Conservation (phyloP, 352 stramenopile genomes). For the Blastocystis sp. region DNA sequence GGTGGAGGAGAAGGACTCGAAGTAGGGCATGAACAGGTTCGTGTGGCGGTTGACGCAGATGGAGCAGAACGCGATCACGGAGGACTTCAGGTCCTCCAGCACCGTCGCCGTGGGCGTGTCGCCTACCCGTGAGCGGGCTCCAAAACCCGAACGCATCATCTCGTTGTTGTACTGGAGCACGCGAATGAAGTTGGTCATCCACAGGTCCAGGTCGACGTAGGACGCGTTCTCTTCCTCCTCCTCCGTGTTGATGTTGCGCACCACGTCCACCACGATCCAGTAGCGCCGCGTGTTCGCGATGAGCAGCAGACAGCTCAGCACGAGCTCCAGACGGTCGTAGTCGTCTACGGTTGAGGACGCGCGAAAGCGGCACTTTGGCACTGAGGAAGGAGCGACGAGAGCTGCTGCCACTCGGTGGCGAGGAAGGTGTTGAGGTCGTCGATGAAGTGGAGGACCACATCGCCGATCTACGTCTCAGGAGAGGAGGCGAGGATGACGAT, state of each 20-base stretch:
- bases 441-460: slow-evolving; percentile 60
- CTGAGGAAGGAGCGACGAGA: slow-evolving; percentile 19
- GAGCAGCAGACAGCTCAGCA: slow-evolving; percentile 43
- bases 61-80: slow-evolving; percentile 60
- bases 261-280: slow-evolving; percentile 60
- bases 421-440: slow-evolving; percentile 67
- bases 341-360: slow-evolving; percentile 2
- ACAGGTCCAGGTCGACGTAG: slow-evolving; percentile 57
- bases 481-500: background rate
- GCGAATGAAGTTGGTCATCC: slow-evolving; percentile 41
- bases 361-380: background rate
- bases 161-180: background rate
- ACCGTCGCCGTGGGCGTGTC: slow-evolving; percentile 25
- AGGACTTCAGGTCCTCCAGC: slow-evolving; percentile 59
- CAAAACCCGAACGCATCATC: background rate
- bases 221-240: slow-evolving; percentile 36
- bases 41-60: slow-evolving; percentile 55
- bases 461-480: background rate
- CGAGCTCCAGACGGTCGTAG: slow-evolving; percentile 43
- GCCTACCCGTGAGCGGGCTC: background rate
- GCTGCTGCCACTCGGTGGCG: background rate
- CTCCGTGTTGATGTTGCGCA: slow-evolving; percentile 60
- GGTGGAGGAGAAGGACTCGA: slow-evolving; percentile 53
- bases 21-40: slow-evolving; percentile 55
- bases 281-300: slow-evolving; percentile 66